Percentiles rank a stretch among this genome's conserved stretches.
Conservation (phyloP, 2,329 filamentous ascomycete species). For the Diaporthe humulicola region DNA sequence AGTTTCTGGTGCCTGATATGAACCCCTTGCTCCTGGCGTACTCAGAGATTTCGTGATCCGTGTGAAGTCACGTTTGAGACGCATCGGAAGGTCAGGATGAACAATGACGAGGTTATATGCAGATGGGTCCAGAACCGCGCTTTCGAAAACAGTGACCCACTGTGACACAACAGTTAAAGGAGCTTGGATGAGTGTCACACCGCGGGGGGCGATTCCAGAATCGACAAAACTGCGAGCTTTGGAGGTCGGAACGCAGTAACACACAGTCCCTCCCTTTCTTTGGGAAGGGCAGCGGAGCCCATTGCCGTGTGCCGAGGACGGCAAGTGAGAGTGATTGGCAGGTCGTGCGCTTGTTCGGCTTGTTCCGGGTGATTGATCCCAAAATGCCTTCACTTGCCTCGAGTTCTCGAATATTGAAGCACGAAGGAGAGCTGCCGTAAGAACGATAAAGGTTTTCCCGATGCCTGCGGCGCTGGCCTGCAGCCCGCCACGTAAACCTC, state of each 20-base stretch:
- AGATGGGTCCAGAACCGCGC: neutral
- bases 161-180: neutral
- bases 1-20: neutral
- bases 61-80: neutral
- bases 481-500: neutral
- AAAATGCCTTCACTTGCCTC: neutral
- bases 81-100: neutral
- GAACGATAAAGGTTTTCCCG: accelerated
- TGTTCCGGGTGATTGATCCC: neutral
- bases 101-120: neutral
- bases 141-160: neutral
- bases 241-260: neutral
- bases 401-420: accelerated
- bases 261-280: accelerated
- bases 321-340: neutral
- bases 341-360: neutral
- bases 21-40: neutral
- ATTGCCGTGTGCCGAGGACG: neutral
- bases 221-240: neutral
- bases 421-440: accelerated
- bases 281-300: neutral
- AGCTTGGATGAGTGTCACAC: neutral
- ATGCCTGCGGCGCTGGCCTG: neutral
- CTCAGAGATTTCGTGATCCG: neutral
- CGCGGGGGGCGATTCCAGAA: neutral